Evolutionary conservation across 306 rosid genomes (phyloP).

Genomic region (Prunus mira): DNA sequence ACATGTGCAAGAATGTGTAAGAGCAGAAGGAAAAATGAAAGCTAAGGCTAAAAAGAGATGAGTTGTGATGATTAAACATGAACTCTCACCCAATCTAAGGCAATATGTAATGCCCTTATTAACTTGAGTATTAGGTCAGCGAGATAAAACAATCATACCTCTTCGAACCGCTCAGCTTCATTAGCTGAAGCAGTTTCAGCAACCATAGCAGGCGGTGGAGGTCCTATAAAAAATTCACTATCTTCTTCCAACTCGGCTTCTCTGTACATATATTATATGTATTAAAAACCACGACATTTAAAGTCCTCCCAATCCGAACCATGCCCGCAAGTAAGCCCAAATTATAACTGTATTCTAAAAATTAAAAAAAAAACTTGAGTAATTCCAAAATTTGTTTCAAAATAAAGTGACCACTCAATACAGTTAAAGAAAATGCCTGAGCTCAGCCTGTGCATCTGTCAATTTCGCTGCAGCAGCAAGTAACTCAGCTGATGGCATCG

Average conservation of each 20-base stretch:
- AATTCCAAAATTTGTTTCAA: conserved; percentile 1
- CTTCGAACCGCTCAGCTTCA: conserved; percentile 95
- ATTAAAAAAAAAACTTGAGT: background rate
- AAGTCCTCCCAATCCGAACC: background rate
- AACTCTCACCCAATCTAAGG: background rate
- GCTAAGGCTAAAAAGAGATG: background rate
- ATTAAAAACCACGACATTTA: conserved; percentile 6
- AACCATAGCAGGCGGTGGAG: conserved; percentile 87
- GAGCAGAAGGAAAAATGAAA: background rate
- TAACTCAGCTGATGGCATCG: conserved; percentile 92
- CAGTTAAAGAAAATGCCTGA: conserved; percentile 41
- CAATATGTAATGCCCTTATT: background rate
- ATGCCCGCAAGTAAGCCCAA: background rate
- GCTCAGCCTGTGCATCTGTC: conserved; percentile 85
- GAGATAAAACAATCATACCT: conserved; percentile 47
- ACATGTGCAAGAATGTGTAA: background rate
- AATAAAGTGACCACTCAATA: background rate
- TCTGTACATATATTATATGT: conserved; percentile 35
- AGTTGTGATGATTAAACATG: background rate
- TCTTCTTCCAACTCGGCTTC: conserved; percentile 78
- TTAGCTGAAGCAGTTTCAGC: conserved; percentile 84
- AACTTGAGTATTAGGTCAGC: background rate
- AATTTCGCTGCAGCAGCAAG: conserved; percentile 94
- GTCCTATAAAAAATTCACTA: conserved; percentile 66
- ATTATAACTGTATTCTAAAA: background rate